Conservation (phyloP, 495 filamentous ascomycete genomes). For the Xylona heveae region DNA sequence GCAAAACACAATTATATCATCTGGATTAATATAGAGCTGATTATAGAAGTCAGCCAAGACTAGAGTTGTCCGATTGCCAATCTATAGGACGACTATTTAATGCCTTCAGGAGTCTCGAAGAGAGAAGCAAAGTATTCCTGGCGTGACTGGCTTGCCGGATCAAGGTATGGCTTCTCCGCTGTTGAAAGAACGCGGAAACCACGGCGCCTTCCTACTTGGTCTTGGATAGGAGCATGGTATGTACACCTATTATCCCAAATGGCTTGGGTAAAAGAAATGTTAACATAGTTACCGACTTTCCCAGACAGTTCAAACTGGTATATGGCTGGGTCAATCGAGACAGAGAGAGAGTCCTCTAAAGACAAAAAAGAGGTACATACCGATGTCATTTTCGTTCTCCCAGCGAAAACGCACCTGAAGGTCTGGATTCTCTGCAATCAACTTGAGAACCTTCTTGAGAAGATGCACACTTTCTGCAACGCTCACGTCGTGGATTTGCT, state of each 20-base stretch:
- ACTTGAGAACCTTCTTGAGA: slow-evolving; percentile 35
- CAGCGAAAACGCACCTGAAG: slow-evolving; percentile 49
- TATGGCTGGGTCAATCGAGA: neutral
- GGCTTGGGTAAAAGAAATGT: too few species aligned
- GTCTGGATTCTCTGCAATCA: slow-evolving; percentile 61
- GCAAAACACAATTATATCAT: too few species aligned
- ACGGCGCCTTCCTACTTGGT: slow-evolving; percentile 42
- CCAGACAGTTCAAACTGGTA: neutral
- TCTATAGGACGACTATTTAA: too few species aligned
- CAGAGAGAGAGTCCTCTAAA: neutral
- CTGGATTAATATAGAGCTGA: too few species aligned
- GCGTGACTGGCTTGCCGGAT: slow-evolving; percentile 1
- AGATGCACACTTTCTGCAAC: slow-evolving; percentile 42
- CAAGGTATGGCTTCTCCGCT: slow-evolving; percentile 3
- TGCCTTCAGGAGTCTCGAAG: too few species aligned
- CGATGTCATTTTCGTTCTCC: slow-evolving; percentile 16
- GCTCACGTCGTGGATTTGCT: slow-evolving; percentile 42
- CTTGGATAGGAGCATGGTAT: slow-evolving; percentile 50
- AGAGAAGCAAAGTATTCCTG: too few species aligned
- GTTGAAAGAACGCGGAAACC: slow-evolving; percentile 37
- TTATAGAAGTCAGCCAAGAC: too few species aligned
- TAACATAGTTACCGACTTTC: too few species aligned
- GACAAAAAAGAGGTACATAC: slow-evolving; percentile 1
- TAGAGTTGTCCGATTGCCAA: too few species aligned
- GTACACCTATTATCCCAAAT: slow-evolving; percentile 65